Conservation (phyloP, 2,329 filamentous ascomycete genomes). For the Stagonosporopsis vannaccii region DNA sequence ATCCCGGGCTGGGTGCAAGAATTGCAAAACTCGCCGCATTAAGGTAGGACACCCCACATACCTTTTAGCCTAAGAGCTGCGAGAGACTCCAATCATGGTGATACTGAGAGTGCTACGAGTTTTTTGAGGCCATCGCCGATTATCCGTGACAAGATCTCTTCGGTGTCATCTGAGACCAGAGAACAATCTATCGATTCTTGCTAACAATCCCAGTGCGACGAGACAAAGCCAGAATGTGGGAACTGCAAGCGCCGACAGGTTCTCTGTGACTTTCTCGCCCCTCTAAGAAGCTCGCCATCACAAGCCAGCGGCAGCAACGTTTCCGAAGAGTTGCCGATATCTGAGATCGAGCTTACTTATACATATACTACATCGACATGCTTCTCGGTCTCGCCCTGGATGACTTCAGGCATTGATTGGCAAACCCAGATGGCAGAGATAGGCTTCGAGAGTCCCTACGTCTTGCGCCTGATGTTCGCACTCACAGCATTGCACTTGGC, state of each 20-base stretch:
- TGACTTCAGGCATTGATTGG: slow-evolving; percentile 21
- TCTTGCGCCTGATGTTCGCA: slow-evolving; percentile 35
- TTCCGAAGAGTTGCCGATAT: slow-evolving; percentile 15
- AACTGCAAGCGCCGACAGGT: slow-evolving; percentile 36
- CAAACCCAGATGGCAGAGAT: slow-evolving; percentile 29
- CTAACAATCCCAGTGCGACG: slow-evolving; percentile 36
- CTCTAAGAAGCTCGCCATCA: not conserved
- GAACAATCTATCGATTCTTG: not conserved
- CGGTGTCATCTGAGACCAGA: too few relatives aligned
- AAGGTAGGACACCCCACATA: slow-evolving; percentile 26
- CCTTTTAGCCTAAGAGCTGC: too few relatives aligned
- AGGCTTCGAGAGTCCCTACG: slow-evolving; percentile 25
- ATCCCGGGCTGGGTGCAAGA: slow-evolving; percentile 38
- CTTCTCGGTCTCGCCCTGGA: slow-evolving; percentile 29
- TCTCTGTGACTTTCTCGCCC: slow-evolving; percentile 28
- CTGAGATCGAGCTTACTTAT: slow-evolving; percentile 39
- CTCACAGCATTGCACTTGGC: slow-evolving; percentile 38
- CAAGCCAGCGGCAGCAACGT: not conserved
- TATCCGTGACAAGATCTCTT: too few relatives aligned
- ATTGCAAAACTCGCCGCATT: slow-evolving; percentile 38
- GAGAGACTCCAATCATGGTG: not conserved
- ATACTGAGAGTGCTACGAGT: too few relatives aligned
- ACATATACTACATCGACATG: slow-evolving; percentile 38
- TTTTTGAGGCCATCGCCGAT: too few relatives aligned
- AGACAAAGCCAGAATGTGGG: slow-evolving; percentile 33